A percentile compares a stretch with the other conserved stretches of the same genome.
Conservation (phyloP, 192 early-diverging fungal species). For the Entomortierella chlamydospora region DNA sequence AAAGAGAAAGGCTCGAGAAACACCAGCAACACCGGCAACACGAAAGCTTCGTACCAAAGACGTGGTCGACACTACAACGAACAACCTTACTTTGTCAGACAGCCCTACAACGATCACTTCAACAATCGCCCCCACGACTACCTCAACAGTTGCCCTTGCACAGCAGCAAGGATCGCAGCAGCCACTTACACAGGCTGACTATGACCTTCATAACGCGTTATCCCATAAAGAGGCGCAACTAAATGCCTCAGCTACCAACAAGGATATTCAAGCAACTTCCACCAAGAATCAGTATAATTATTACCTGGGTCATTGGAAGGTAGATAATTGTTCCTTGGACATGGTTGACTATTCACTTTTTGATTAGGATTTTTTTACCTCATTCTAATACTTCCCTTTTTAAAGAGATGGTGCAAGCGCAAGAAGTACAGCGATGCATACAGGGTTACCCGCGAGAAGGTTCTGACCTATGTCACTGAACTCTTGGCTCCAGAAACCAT, state of each 20-base stretch:
- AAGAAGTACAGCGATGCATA: slow-evolving; percentile 1
- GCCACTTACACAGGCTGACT: slow-evolving; percentile 1
- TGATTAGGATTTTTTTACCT: neutral
- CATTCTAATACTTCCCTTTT: neutral
- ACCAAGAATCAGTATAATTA: neutral
- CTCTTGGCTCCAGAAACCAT: slow-evolving; percentile 1
- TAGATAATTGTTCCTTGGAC: neutral
- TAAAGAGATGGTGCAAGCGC: slow-evolving; percentile 14
- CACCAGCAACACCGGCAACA: too few species aligned
- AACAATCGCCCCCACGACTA: too few species aligned
- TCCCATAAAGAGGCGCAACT: neutral
- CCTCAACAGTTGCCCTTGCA: too few species aligned
- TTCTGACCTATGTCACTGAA: neutral
- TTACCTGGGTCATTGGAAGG: slow-evolving; percentile 5
- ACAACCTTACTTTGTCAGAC: too few species aligned
- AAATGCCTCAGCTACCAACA: neutral
- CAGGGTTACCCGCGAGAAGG: neutral
- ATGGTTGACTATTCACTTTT: too few species aligned
- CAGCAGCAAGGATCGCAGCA: neutral
- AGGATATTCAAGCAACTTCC: neutral
- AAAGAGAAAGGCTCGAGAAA: too few species aligned
- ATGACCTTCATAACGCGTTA: neutral
- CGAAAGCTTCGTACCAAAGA: too few species aligned
- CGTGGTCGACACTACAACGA: too few species aligned
- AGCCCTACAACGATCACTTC: too few species aligned